These are phyloP conservation scores for Penicillium robsamsonii DNA, from an alignment of 495 filamentous ascomycete genomes.

Conservation along the genomic window DNA sequence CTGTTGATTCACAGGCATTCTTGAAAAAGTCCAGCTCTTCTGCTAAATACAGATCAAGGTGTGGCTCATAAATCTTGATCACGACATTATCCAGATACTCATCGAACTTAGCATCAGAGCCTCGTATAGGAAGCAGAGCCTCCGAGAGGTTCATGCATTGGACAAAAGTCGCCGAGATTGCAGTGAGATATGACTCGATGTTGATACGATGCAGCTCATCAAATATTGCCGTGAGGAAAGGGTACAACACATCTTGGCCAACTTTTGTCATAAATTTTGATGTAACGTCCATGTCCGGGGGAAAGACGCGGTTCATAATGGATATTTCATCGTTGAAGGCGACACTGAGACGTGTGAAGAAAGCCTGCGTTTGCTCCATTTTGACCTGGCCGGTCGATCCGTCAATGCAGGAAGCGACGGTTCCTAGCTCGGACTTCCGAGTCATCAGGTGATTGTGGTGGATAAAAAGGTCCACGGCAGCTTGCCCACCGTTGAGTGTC, in stretches of 20 bases:
- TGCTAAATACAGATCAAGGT: conserved; percentile 87
- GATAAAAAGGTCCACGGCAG: conserved; percentile 80
- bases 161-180: conserved; percentile 81
- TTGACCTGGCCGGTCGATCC: conserved; percentile 56
- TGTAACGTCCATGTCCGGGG: conserved; percentile 68
- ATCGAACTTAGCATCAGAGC: conserved; percentile 53
- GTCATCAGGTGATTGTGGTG: conserved; percentile 80
- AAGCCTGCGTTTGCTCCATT: conserved; percentile 72
- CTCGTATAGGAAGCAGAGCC: conserved; percentile 63
- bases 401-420: conserved; percentile 80
- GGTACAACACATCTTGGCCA: conserved; percentile 77
- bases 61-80: conserved; percentile 76
- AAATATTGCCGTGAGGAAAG: conserved; percentile 82
- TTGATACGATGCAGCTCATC: conserved; percentile 82
- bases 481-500: conserved; percentile 75
- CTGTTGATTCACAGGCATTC: conserved; percentile 67
- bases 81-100: conserved; percentile 59
- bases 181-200: conserved; percentile 78
- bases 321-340: conserved; percentile 82
- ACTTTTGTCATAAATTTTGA: conserved; percentile 77
- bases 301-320: conserved; percentile 84
- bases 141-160: conserved; percentile 74
- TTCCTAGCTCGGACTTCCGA: conserved; percentile 68
- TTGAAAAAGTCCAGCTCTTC: conserved; percentile 90
- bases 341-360: conserved; percentile 69